phyloP scores from a whole-genome alignment of 2,329 filamentous ascomycete species.

The Harringtonia lauricola region DNA sequence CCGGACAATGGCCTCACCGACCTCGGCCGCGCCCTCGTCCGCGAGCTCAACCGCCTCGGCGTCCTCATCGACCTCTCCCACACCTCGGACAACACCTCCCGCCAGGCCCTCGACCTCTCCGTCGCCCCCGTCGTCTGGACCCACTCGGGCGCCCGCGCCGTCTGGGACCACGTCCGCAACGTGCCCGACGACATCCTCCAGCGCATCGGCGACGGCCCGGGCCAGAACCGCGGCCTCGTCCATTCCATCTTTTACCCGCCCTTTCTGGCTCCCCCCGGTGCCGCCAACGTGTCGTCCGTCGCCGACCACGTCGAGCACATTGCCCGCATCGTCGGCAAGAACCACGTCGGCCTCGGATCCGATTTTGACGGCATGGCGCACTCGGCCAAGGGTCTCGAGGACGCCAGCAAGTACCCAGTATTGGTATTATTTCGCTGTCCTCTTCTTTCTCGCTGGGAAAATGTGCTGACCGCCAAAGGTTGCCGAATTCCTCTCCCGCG shows the following conservation, averaged over 20 bases:
- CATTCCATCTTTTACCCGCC: constrained; percentile 25
- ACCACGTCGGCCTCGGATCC: constrained; percentile 76
- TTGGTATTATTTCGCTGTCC: neutral
- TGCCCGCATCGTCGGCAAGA: constrained; percentile 70
- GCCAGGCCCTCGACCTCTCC: constrained; percentile 3
- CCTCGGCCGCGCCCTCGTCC: neutral
- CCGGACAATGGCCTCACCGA: neutral
- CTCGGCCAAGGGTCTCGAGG: constrained; percentile 64
- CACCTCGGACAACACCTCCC: constrained; percentile 4
- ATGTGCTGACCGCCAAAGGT: neutral
- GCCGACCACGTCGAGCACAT: constrained; percentile 67
- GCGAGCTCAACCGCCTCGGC: constrained; percentile 5
- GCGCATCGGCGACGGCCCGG: constrained; percentile 14
- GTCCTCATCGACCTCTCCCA: constrained; percentile 5
- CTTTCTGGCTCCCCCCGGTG: constrained; percentile 1
- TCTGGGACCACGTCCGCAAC: constrained; percentile 18
- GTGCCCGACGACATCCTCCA: constrained; percentile 28
- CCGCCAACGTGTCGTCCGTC: constrained; percentile 55
- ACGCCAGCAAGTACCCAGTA: constrained; percentile 68
- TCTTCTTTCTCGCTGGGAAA: too few species aligned
- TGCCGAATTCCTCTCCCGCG: constrained; percentile 58
- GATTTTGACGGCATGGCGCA: constrained; percentile 71
- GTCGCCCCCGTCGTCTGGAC: constrained; percentile 1
- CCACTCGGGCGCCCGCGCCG: neutral
- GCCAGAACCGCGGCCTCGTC: constrained; percentile 24